Evolutionary conservation across 129 eudicot genomes (phyloP), one percentile per base, ranked within the genome.

Genomic region (Tagetes patula): DNA sequence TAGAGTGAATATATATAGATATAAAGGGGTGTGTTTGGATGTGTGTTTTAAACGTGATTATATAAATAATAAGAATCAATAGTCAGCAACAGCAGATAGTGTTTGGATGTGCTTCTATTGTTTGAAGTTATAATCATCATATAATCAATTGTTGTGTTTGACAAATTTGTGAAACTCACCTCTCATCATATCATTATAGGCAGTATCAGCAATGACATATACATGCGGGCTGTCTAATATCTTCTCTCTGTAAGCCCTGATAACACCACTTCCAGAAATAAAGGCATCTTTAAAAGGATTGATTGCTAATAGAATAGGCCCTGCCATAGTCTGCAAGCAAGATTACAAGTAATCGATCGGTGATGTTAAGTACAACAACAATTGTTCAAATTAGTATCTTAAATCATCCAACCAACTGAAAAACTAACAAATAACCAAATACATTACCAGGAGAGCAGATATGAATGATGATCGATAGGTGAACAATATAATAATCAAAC

Each of bases 181-280:
- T 79, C 83, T 81, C 84, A 86, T 84, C 93, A 90, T 87, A 82
- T 86, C 87, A 78, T 34, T 75, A 52, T 86, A 94, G 55, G 97
- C 97, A 60, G 85, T 65, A 61, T 86, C 91, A 52, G 97, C 89
- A 48, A 87, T 67, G 6, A 84, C 83, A 85, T 84, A 94, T 30
- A 88, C 98, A 80, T 94, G 98, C 30, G 98, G 98, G 72, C 83
- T 82, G 69, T 90, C 87, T 72, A 80, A 73, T 76, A 94, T 89
- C 86, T 90, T 94, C 79, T 94, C 83, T 78, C 81, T 88, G 48
- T 90, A 94, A 67, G 91, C 98, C 33, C 73, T 75, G 79, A 88
- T 61, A 59, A n/a, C n/a, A 48, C 90, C 86, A 47, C 70, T 84
- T 60, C 96, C 94, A 70, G 81, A 86, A 40, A 81, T 62, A 34